Base-by-base conservation (phyloP, 306 rosid species). In the Psophocarpus tetragonolobus region DNA sequence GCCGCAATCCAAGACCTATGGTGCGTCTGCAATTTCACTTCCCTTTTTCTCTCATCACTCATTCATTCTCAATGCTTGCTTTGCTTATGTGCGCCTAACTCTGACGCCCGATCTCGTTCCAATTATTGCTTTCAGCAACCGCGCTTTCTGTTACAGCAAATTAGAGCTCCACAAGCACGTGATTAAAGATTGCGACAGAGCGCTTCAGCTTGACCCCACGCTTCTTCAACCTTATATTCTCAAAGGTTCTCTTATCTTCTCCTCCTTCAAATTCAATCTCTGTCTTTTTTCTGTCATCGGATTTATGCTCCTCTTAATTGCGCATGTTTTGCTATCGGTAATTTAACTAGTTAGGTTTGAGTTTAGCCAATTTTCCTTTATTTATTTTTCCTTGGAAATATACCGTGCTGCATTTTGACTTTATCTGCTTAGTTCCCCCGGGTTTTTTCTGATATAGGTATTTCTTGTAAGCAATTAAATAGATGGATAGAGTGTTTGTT, bases 111-210 rank as follows among this genome's bases (percentile, higher is more conserved):
- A 75, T 81, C 51, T 51, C 73, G 10, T 77, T 84, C 23, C 5
- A 44, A 71, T 77, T 65, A 61, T 77, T 58, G 61, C 27, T 71
- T 85, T 73, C 96, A 94, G 98, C 87, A 94, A 94, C 73, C 81
- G 98, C 81, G 97, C 98, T 21, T 94, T 91, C 62, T 94, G 98
- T 75, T 94, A 94, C 68, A 88, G 96, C 81, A 95, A 90, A 86
- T 87, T 91, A 84, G 98, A 94, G 89, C 90, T 94, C 47, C 89
- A 94, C 81, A 94, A 94, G 86, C 98, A 94, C 63, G 98, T 91
- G 68, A 85, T 94, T 60, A 94, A 90, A 87, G 98, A 94, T 84
- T 94, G 97, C 32, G 98, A 91, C 68, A 87, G 57, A 83, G 98
- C 97, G 51, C 93, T 94, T 81, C 88, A 87, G 86, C 92, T 91